These are phyloP conservation scores for Talaromyces ruber DNA, from an alignment of 495 filamentous ascomycete species.

Conservation along the genomic window DNA sequence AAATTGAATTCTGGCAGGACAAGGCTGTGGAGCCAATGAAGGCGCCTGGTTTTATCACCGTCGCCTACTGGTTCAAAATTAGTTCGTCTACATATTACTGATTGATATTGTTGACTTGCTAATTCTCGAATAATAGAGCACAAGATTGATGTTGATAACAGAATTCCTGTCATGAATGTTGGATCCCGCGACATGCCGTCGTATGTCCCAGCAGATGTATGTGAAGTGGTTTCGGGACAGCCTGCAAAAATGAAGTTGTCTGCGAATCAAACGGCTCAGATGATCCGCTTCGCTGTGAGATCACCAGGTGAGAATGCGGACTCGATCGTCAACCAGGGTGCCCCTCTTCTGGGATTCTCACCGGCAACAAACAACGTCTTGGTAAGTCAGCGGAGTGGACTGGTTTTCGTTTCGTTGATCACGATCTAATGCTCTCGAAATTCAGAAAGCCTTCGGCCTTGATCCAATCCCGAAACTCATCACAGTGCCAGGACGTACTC, in stretches of 20 bases:
- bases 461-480: slow-evolving; percentile 44
- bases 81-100: slow-evolving; percentile 20
- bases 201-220: slow-evolving; percentile 57
- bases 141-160: slow-evolving; percentile 28
- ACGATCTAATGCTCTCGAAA: slow-evolving; percentile 9
- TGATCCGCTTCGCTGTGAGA: slow-evolving; percentile 60
- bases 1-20: slow-evolving; percentile 39
- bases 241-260: slow-evolving; percentile 39
- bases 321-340: slow-evolving; percentile 48
- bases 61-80: slow-evolving; percentile 41
- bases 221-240: slow-evolving; percentile 54
- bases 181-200: slow-evolving; percentile 43
- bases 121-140: not conserved
- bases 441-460: slow-evolving; percentile 43
- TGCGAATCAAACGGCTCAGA: slow-evolving; percentile 42
- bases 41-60: slow-evolving; percentile 30
- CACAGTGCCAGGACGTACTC: slow-evolving; percentile 55
- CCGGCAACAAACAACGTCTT: slow-evolving; percentile 18
- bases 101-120: not conserved
- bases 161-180: slow-evolving; percentile 60
- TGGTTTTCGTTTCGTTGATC: slow-evolving; percentile 5
- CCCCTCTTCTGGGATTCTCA: slow-evolving; percentile 31
- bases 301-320: slow-evolving; percentile 50
- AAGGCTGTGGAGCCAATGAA: not conserved
- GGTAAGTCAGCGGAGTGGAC: slow-evolving; percentile 14